A percentile compares a stretch with the other conserved stretches of the same genome.
Conservation (phyloP, 192 early-diverging fungal genomes). For the Coemansia sp. region DNA sequence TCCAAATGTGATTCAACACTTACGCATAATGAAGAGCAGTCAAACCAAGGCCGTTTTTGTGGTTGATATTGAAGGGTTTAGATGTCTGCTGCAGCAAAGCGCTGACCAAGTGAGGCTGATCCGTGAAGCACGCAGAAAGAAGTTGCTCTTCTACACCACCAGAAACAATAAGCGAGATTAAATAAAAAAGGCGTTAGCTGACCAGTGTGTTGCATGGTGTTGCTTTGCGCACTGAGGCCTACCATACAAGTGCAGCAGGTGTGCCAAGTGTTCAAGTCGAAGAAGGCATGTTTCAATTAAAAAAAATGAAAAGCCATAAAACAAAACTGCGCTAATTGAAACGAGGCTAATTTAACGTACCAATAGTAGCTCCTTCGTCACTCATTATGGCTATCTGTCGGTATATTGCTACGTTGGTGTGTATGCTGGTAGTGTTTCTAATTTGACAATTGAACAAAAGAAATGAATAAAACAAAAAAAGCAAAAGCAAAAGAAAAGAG, state of each 20-base stretch:
- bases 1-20: slow-evolving; percentile 16
- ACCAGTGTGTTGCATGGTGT: not conserved
- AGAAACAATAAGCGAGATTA: not conserved
- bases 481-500: not conserved
- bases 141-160: slow-evolving; percentile 67
- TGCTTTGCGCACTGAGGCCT: no score
- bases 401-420: not conserved
- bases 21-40: slow-evolving; percentile 71
- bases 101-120: slow-evolving; percentile 67
- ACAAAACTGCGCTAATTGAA: not conserved
- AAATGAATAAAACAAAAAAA: not conserved
- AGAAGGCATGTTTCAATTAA: not conserved
- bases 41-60: slow-evolving; percentile 64
- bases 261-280: not conserved
- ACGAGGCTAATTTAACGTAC: not conserved
- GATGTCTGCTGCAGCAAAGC: slow-evolving; percentile 56
- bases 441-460: not conserved
- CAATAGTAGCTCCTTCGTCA: slow-evolving; percentile 27
- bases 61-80: slow-evolving; percentile 60
- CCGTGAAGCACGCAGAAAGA: slow-evolving; percentile 69
- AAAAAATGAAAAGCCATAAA: no score
- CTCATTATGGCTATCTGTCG: slow-evolving; percentile 14
- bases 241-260: not conserved
- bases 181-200: no score
- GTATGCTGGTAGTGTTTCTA: not conserved